A percentile compares a stretch with the other conserved stretches of the same genome.
Conservation (phyloP, 306 rosid species). For the Lathyrus sativus region DNA sequence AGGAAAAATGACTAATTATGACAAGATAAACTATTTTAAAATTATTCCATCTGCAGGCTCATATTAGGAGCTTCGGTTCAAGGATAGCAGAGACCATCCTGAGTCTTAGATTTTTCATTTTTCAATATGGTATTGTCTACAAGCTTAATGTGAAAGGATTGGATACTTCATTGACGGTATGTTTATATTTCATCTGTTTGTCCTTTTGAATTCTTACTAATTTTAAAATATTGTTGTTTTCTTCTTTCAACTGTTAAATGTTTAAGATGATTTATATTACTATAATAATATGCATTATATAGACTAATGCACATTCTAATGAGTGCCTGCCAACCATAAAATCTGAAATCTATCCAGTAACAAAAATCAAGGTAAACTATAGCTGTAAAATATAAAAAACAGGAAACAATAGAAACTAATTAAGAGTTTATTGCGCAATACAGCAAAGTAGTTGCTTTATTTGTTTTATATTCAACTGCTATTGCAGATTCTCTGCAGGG, state of each 20-base stretch:
- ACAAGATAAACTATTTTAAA: background rate
- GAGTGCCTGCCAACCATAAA: background rate
- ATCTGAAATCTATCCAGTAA: background rate
- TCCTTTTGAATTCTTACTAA: background rate
- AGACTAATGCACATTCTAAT: constrained; percentile 10
- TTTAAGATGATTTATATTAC: background rate
- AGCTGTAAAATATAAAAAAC: background rate
- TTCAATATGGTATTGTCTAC: constrained; percentile 94
- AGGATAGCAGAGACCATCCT: constrained; percentile 84
- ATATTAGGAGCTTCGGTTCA: constrained; percentile 73
- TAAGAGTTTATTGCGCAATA: background rate
- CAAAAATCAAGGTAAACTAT: constrained; percentile 1
- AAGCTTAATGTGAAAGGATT: constrained; percentile 64
- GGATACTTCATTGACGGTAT: constrained; percentile 81
- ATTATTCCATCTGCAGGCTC: constrained; percentile 55
- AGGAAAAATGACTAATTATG: background rate
- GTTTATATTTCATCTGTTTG: background rate
- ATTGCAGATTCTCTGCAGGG: background rate
- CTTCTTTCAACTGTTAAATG: constrained; percentile 11
- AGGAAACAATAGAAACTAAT: background rate
- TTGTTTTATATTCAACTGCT: constrained; percentile 13
- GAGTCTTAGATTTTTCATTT: constrained; percentile 87
- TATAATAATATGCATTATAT: background rate
- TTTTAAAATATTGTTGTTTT: constrained; percentile 8
- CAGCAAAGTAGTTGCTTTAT: background rate